Base-by-base conservation (phyloP, 2,329 filamentous ascomycete genomes). In the Hypoxylon sp. region DNA sequence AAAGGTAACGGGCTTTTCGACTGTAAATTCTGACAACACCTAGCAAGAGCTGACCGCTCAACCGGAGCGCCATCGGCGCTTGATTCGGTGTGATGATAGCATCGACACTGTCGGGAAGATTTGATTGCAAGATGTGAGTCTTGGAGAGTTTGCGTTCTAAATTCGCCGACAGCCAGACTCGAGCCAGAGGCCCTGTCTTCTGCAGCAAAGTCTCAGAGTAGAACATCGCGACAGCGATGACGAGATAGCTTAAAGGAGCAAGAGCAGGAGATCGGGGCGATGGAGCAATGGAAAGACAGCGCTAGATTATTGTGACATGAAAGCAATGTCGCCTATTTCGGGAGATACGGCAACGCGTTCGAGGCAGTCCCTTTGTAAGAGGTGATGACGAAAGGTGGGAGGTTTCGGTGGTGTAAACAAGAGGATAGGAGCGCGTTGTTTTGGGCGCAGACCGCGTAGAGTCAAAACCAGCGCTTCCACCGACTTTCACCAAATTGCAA, bases 111-210 rank as follows among this genome's bases (percentile, higher is more conserved):
- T 93, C 93, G 74, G 95, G 91, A 72, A 99, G 91, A 81, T 97
- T 96, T 64, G 94, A 95, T 77, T 97, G 93, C 69, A 99, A 80
- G 71, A 98, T 96, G 75, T 97, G 93, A 69, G 93, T 93, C 82
- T 99, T 99, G 72, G 94, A 97, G 65, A 99, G 89, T 83, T 98
- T 99, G 84, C 95, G 93, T 87, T 98, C 96, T 70, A 98, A 86
- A 80, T 98, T 99, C 83, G 96, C 93, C 30, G 96, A 97, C 67
- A 98, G 88, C 96, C 96, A 99, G 82, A 98, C 94, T 77, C 93
- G 93, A 81, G 96, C 96, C 84, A 99, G 82, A 76, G 96, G 95
- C 84, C 96, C 96, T 74, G 93, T 97, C 89, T 97, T 97, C 79
- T 94, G 93, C 74, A 99, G 88, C 64, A 99, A 88, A 58, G 93